Evolutionary conservation across 2,329 filamentous ascomycete species (phyloP), one percentile per base, ranked within the genome.

Genomic region (Lachnum nothofagi): DNA sequence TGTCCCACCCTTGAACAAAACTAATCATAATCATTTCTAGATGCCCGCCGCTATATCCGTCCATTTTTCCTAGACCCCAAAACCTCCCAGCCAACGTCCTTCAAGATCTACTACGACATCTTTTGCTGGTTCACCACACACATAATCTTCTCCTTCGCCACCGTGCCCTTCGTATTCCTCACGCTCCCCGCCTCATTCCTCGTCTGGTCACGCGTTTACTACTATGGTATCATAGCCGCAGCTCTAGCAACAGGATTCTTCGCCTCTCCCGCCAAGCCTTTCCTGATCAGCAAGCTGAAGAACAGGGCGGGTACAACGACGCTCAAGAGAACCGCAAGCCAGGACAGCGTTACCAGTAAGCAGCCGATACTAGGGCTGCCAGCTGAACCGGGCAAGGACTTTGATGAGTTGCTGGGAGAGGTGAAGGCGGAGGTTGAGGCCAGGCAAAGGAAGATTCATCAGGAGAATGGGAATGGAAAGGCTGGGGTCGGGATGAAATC

Each of bases 31-130:
- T 50, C 48, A 46, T 3, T 24, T 47, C 19, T 37, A 96, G 91
- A 96, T 65, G 88, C 86, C 68, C 90, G 93, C 45, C 88, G 93
- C 46, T 79, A 91, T 62, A 70, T 97, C 51, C 89, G 93, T 1
- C 93, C 93, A 19, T 91, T 98, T 71, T 96, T 98, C 75, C 73
- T 97, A 41, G 83, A 90, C 45, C 79, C 89, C 1, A 79, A 86
- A 55, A 87, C 86, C 29, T 81, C 76, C 54, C 77, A 77, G 45
- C 81, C 86, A 1, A 82, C 82, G 0, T 72, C 82, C 0, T 75
- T 75, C 61, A 98, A 98, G 69, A 80, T 76, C 53, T 91, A 89
- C 71, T 98, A 98, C 70, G 93, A 98, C 63, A 63, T 88, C 42
- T 74, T 81, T 53, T 88, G 85, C 49, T 88, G 80, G 68, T 44